These are phyloP conservation scores for Ogataea haglerorum DNA, from an alignment of 805 yeast genomes.

Conservation along the genomic window DNA sequence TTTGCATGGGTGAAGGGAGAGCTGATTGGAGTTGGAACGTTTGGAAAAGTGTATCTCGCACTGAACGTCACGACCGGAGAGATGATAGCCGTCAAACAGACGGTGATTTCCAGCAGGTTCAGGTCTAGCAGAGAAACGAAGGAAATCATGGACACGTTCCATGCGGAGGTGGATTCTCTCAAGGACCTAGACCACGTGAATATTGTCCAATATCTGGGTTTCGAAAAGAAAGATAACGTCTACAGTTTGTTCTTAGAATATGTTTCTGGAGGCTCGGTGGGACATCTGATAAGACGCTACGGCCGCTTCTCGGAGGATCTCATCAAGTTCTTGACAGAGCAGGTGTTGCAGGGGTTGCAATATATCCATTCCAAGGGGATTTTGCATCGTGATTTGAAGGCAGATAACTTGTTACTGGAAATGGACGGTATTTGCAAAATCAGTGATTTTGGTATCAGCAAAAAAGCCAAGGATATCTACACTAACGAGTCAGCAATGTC, in stretches of 20 bases:
- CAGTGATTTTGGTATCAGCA: conserved; percentile 95
- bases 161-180: conserved; percentile 88
- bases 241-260: conserved; percentile 90
- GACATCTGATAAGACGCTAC: conserved; percentile 73
- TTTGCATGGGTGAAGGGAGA: conserved; percentile 99
- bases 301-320: conserved; percentile 82
- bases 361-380: conserved; percentile 86
- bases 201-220: conserved; percentile 94
- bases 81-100: conserved; percentile 98
- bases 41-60: conserved; percentile 90
- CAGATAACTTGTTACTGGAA: conserved; percentile 86
- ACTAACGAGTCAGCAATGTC: conserved; percentile 93
- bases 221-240: conserved; percentile 69
- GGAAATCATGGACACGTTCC: conserved; percentile 76
- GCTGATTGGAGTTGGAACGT: conserved; percentile 92
- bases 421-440: conserved; percentile 92
- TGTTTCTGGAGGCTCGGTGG: conserved; percentile 97
- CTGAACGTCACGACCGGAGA: conserved; percentile 95
- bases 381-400: conserved; percentile 89
- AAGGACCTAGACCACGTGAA: conserved; percentile 91
- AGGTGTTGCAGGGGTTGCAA: conserved; percentile 80
- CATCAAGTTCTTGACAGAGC: conserved; percentile 69
- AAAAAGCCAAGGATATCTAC: conserved; percentile 78
- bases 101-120: conserved; percentile 53
- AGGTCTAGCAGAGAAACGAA: conserved; percentile 42